Evolutionary conservation across 306 rosid species (phyloP), one percentile per base, ranked within the genome.

Genomic region (Acacia melanoxylon): DNA sequence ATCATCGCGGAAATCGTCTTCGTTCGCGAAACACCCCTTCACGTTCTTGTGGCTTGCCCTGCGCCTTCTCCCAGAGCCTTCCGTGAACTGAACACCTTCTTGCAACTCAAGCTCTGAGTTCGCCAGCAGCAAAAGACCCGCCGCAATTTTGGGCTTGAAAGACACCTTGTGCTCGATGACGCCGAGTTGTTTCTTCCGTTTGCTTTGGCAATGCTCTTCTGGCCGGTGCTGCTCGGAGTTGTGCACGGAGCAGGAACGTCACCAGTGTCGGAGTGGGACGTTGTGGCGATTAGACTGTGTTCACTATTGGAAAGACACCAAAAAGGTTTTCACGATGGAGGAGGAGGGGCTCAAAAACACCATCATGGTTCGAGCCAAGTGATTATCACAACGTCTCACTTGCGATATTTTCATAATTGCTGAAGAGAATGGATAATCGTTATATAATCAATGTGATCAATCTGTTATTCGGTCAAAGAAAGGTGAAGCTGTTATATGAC

Each of bases 1-100:
- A 59, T 52, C 81, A 14, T 22, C 16, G 1, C 4, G 17, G 52
- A 10, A 19, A 19, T 27, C 56, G 9, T 66, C 71, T 17, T 20
- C 25, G 27, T 72, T 89, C 0, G 89, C 97, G 13, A 90, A 92
- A 62, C 98, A 91, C 0, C 97, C 94, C 75, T 90, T 91, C 37
- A 88, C 95, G 58, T 90, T 93, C 84, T 88, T 89, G 82, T 93
- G 93, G 63, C 91, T 92, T 0, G 97, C 93, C 71, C 97, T 88
- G 78, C 90, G 97, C 0, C 97, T 0, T 37, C 97, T 1, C 92
- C 91, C 24, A 91, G 82, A 8, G 97, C 98, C 84, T 92, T 97
- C 83, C 89, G 93, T 0, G 98, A 94, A 11, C 89, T 90, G 25
- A 94, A 94, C 72, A 91, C 91, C 76, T 88, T 92, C 87, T 91